phyloP scores from a whole-genome alignment of 129 eudicot species.

The Artemisia argyi region DNA sequence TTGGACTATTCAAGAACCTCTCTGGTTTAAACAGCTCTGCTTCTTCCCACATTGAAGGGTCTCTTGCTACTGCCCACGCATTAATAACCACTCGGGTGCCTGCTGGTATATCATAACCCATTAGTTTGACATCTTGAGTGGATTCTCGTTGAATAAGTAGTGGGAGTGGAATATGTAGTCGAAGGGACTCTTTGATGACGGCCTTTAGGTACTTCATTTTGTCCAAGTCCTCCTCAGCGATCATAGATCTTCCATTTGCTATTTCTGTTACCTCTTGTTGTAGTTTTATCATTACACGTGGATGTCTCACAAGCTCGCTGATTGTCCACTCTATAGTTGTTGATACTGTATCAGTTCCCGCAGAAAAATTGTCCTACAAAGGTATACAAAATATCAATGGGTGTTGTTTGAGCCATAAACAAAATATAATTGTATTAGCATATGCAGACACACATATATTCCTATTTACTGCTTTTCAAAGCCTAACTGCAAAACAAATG shows the following conservation, averaged over 20 bases:
- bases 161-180: conserved; percentile 51
- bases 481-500: no score
- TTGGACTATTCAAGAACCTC: conserved; percentile 42
- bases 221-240: conserved; percentile 43
- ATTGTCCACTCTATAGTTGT: conserved; percentile 50
- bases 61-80: conserved; percentile 61
- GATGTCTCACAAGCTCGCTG: conserved; percentile 50
- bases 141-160: conserved; percentile 45
- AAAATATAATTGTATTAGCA: no score
- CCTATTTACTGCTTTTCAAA: no score
- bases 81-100: conserved; percentile 48
- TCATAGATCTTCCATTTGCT: conserved; percentile 20
- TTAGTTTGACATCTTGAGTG: conserved; percentile 37
- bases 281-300: conserved; percentile 35
- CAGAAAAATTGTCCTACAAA: conserved; percentile 47
- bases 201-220: conserved; percentile 58
- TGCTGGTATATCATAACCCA: conserved; percentile 47
- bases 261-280: conserved; percentile 44
- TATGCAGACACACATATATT: no score
- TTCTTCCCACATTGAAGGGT: conserved; percentile 52
- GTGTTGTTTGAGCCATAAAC: no score
- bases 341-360: conserved; percentile 43
- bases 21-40: conserved; percentile 57
- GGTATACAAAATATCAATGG: background rate
- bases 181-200: conserved; percentile 50